Conservation (phyloP, 1,139 yeast genomes). For the Suhomyces taliae region DNA sequence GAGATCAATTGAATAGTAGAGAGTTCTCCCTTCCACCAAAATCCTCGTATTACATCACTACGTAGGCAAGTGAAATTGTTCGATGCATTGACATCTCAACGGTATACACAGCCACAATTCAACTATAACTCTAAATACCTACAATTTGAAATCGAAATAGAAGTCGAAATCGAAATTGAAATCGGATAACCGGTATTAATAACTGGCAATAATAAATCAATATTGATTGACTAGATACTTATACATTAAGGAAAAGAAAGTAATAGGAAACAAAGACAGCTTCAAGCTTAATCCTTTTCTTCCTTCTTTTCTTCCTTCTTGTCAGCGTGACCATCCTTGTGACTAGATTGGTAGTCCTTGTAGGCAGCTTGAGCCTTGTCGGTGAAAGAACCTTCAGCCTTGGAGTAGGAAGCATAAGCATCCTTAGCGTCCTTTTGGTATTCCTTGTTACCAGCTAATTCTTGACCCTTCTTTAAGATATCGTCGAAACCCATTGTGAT, state of each 20-base stretch:
- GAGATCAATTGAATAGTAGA: too few relatives aligned
- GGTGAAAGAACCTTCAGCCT: conserved; percentile 29
- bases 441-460: conserved; percentile 18
- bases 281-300: not conserved
- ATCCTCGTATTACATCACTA: too few relatives aligned
- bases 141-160: too few relatives aligned
- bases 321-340: conserved; percentile 2
- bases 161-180: too few relatives aligned
- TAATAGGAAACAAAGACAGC: too few relatives aligned
- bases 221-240: too few relatives aligned
- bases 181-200: too few relatives aligned
- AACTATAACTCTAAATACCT: not conserved
- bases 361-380: conserved; percentile 40
- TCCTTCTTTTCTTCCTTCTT: conserved; percentile 2
- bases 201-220: too few relatives aligned
- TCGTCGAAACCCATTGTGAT: conserved; percentile 28
- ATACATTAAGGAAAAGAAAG: too few relatives aligned
- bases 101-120: not conserved
- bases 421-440: conserved; percentile 34
- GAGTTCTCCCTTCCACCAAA: too few relatives aligned
- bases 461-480: conserved; percentile 26
- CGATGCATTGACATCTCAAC: too few relatives aligned
- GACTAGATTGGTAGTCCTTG: conserved; percentile 21
- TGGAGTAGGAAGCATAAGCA: conserved; percentile 32
- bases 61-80: too few relatives aligned